Base-by-base conservation (phyloP, 768 basidiomycete species). In the Suillus placidus region DNA sequence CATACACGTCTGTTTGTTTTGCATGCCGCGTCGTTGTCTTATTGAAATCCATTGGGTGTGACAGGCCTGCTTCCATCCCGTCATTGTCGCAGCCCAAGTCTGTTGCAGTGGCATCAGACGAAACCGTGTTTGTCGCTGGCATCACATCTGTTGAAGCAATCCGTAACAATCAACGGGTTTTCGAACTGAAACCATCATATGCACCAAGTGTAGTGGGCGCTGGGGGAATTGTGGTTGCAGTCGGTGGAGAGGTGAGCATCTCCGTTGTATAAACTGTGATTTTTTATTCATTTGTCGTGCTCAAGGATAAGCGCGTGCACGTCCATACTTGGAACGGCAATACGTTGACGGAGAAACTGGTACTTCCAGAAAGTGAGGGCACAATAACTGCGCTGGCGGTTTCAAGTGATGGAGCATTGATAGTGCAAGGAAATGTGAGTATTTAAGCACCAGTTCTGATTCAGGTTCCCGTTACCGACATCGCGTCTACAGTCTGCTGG, bases 391-490 rank as follows among this genome's bases (percentile, higher is more conserved):
- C 88, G 1, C 75, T 98, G 7, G 86, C 92, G 0, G 91, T 97
- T 78, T 92, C 93, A 0, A 86, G 88, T 0, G 88, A 97, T 74
- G 92, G 91, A 0, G 80, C 78, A 26, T 78, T 88, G 43, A 81
- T 99, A 13, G 94, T 91, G 62, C 84, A 89, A 7, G 97, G 96
- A 56, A 95, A 98, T 78, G 95, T 96, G 70, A 77, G 92, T 70
- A 3, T 60, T 12, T 23, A 30, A 32, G 20, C 32, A 14, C n/a
- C 32, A 35, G 56, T 62, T 47, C 35, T 38, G 60, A 49, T 43
- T 38, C 26, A 47, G 32, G 13, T 23, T n/a, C 51, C 60, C 34
- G 42, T 60, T 32, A 38, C n/a, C 62, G 8, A 45, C 34, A 23
- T 64, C 3, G 3, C 12, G 8, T 60, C 42, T 49, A 23, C 68